Conservation (phyloP, 1,139 yeast genomes). For the Diutina mesorugosa region DNA sequence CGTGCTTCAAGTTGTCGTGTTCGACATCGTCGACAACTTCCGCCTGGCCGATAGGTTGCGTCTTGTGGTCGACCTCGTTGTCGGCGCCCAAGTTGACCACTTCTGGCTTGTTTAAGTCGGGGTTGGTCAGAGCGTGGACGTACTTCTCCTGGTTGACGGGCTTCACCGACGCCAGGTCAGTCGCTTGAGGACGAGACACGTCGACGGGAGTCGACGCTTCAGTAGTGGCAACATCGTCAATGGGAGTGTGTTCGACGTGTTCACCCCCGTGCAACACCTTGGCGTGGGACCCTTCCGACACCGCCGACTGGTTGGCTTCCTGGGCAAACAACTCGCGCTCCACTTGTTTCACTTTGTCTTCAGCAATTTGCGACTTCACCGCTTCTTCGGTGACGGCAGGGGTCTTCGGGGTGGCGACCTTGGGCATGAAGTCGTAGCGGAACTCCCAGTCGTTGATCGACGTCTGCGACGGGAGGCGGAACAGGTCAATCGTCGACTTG, state of each 20-base stretch:
- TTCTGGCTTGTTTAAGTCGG: conserved; percentile 24
- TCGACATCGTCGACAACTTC: conserved; percentile 28
- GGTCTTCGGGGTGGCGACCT: conserved; percentile 30
- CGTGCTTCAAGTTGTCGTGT: conserved; percentile 6
- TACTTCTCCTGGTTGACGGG: conserved; percentile 31
- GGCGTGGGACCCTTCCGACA: conserved; percentile 33
- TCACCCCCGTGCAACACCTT: conserved; percentile 34
- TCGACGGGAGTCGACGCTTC: conserved; percentile 13
- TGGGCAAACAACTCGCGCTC: conserved; percentile 28
- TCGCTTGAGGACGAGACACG: conserved; percentile 4
- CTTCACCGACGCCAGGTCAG: conserved; percentile 8
- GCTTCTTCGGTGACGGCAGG: conserved; percentile 43
- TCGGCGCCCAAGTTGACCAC: conserved; percentile 25
- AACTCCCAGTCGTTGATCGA: conserved; percentile 38
- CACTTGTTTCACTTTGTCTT: conserved; percentile 24
- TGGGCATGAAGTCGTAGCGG: conserved; percentile 37
- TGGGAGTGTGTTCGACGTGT: conserved; percentile 25
- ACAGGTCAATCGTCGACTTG: conserved; percentile 32
- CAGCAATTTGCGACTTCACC: conserved; percentile 34
- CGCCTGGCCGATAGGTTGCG: conserved; percentile 15
- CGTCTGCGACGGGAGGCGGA: conserved; percentile 31
- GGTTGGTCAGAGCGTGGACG: conserved; percentile 29
- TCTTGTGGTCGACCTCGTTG: conserved; percentile 25
- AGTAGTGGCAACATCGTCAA: conserved; percentile 11
- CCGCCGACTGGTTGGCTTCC: conserved; percentile 25